These are phyloP conservation scores for Coffea humblotiana DNA, from an alignment of 305 asterid genomes.

Conservation along the genomic window DNA sequence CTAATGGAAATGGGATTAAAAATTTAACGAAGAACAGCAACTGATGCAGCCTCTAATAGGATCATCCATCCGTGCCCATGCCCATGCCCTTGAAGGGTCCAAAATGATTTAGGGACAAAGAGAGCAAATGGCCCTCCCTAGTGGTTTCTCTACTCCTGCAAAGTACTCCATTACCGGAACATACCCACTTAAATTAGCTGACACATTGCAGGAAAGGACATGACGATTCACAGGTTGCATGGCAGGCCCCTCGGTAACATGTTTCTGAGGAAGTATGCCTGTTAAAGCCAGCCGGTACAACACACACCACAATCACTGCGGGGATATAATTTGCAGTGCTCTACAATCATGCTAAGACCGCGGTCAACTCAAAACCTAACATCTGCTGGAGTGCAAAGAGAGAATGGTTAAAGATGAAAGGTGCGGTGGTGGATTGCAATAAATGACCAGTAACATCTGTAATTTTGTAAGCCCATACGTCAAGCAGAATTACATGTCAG, in stretches of 20 bases:
- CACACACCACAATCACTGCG: not conserved
- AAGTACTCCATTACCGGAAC: conserved; percentile 5
- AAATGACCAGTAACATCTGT: not conserved
- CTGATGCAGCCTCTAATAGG: not conserved
- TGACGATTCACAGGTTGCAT: conserved; percentile 7
- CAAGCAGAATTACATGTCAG: not conserved
- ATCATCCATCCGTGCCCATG: not conserved
- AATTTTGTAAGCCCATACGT: not conserved
- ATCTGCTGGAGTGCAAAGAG: not conserved
- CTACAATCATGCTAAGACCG: not conserved
- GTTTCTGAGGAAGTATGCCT: conserved; percentile 11
- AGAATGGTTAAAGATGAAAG: not conserved
- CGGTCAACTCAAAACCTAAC: not conserved
- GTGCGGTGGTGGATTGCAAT: not conserved
- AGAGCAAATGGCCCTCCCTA: not conserved
- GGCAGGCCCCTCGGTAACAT: conserved; percentile 22
- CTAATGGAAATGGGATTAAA: not conserved
- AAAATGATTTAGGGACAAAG: not conserved
- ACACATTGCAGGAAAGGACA: conserved; percentile 14
- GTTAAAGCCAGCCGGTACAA: not conserved
- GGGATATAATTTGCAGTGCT: not conserved
- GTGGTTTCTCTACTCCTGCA: not conserved
- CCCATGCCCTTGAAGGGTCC: not conserved
- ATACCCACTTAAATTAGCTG: conserved; percentile 14
- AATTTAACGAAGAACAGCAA: not conserved